A percentile compares a stretch with the other conserved stretches of the same genome.
Evolutionary conservation across 2,329 filamentous ascomycete genomes (phyloP).

Genomic region (Nemania diffusa): DNA sequence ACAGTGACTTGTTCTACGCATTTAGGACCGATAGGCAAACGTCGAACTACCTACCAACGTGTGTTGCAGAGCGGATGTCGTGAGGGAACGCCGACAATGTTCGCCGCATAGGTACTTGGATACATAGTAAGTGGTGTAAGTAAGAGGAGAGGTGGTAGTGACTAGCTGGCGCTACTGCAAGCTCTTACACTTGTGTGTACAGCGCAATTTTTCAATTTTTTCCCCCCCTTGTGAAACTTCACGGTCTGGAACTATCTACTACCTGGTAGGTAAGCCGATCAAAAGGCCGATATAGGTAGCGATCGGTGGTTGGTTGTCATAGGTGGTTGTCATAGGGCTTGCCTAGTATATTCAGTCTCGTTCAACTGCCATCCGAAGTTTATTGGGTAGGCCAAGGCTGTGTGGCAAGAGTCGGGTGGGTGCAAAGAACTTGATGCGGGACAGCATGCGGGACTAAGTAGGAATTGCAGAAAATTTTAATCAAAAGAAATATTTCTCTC

Average conservation of each 20-base stretch:
- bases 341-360: neutral
- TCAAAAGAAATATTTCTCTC: neutral
- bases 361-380: neutral
- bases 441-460: neutral
- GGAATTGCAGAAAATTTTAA: neutral
- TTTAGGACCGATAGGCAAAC: conserved; percentile 7
- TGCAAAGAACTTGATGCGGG: neutral
- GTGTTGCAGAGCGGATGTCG: neutral
- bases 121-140: neutral
- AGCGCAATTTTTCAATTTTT: conserved; percentile 5
- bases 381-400: neutral
- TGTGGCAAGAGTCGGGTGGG: neutral
- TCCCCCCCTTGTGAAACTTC: neutral
- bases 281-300: conserved; percentile 18
- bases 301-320: conserved; percentile 23
- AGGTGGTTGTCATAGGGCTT: neutral
- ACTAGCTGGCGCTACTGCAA: conserved; percentile 27
- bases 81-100: conserved; percentile 1
- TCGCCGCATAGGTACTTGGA: conserved; percentile 3
- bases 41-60: conserved; percentile 2
- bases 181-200: conserved; percentile 20
- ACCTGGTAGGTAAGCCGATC: neutral
- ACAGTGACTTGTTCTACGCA: conserved; percentile 15
- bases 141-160: neutral
- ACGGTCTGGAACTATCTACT: conserved; percentile 21